A percentile compares a stretch with the other conserved stretches of the same genome.
Evolutionary conservation across 2,329 filamentous ascomycete genomes (phyloP).

Genomic region (Alternaria metachromatica): DNA sequence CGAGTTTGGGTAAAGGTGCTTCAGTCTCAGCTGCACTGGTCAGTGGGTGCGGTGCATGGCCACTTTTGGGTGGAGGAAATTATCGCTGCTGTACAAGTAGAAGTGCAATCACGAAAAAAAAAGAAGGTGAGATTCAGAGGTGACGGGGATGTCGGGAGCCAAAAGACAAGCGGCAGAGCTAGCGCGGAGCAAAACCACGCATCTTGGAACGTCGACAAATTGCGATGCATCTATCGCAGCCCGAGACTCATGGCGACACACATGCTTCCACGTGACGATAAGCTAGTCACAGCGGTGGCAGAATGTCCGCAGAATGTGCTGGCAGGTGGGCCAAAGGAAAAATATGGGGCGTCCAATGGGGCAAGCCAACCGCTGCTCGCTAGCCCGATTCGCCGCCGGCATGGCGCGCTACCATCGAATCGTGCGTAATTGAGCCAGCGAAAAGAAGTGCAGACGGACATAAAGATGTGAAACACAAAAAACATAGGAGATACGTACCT

Average conservation of each 20-base stretch:
- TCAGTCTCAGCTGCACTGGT: conserved; percentile 14
- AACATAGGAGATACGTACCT: conserved; percentile 27
- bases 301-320: conserved; percentile 19
- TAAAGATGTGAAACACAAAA: conserved; percentile 8
- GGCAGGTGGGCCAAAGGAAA: conserved; percentile 21
- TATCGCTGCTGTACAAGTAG: conserved; percentile 6
- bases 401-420: conserved; percentile 14
- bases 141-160: conserved; percentile 22
- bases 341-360: conserved; percentile 19
- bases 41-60: conserved; percentile 6
- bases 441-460: conserved; percentile 5
- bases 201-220: conserved; percentile 33
- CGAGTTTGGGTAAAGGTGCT: background rate
- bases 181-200: conserved; percentile 29
- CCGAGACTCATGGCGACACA: conserved; percentile 24
- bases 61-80: background rate
- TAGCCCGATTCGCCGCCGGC: conserved; percentile 21
- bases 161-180: conserved; percentile 15
- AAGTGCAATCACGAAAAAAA: conserved; percentile 5
- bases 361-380: conserved; percentile 16
- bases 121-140: conserved; percentile 10
- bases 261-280: conserved; percentile 36
- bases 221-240: conserved; percentile 38
- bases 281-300: conserved; percentile 25
- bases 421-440: conserved; percentile 10